phyloP scores from a whole-genome alignment of 306 rosid species.

The Lathyrus aphaca region DNA sequence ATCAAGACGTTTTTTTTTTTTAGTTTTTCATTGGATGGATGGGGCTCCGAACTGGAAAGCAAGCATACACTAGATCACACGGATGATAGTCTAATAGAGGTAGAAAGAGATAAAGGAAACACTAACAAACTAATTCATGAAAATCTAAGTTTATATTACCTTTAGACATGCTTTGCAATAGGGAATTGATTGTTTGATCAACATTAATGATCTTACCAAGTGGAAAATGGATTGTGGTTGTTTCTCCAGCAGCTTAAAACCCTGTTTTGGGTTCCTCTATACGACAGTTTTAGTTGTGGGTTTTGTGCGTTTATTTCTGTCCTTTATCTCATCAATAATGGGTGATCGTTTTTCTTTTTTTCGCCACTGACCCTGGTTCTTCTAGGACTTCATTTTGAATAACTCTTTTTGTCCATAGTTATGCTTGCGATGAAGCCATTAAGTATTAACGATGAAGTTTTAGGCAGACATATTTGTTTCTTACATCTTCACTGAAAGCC shows the following conservation, averaged over 20 bases:
- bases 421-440: background rate
- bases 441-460: background rate
- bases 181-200: background rate
- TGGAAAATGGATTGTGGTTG: background rate
- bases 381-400: background rate
- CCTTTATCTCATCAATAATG: background rate
- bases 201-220: background rate
- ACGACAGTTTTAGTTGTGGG: background rate
- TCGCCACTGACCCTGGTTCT: background rate
- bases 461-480: background rate
- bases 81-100: background rate
- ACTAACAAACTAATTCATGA: background rate
- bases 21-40: too few species aligned
- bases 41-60: too few species aligned
- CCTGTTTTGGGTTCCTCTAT: background rate
- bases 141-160: background rate
- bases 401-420: background rate
- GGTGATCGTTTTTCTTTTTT: background rate
- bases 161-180: background rate
- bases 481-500: background rate
- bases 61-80: too few species aligned
- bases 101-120: background rate
- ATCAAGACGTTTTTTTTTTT: background rate
- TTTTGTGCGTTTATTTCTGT: background rate
- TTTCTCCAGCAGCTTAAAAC: background rate